Base-by-base conservation (phyloP, 495 filamentous ascomycete species). In the Aspergillus biplanus region DNA sequence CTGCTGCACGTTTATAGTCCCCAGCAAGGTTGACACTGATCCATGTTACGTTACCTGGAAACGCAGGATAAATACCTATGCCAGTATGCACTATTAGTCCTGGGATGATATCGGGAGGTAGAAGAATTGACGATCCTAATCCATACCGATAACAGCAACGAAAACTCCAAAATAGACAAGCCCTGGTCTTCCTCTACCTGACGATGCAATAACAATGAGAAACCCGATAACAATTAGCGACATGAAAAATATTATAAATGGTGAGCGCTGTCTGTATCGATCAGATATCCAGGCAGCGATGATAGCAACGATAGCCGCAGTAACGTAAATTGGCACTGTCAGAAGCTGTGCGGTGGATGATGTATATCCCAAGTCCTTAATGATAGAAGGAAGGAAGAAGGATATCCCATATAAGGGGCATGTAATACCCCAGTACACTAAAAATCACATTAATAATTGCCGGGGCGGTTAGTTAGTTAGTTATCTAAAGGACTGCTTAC, bases 131-230 rank as follows among this genome's bases (percentile, higher is more conserved):
- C 8, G 13, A 31, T 89, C 63, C 85, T 79, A 56, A n/a, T n/a
- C n/a, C n/a, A n/a, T n/a, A n/a, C 87, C 88, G 42, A 85, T 85
- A 1, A 89, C 84, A 2, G 85, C 87, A 18, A 93, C 76, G 67
- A 92, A 93, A 1, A 92, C 84, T 5, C 89, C 90, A 35, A 82
- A 89, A 67, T 94, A 94, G 0, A 90, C 83, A 2, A 90, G 83
- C 0, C 82, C 84, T 1, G 89, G 88, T 15, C 76, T 72, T 7
- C 78, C 74, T 3, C 77, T 73, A 7, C 75, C 75, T 0, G 78
- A 69, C 1, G 72, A 69, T 16, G 75, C 73, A 37, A 82, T 70
- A 42, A 75, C 72, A 73, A 92, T 87, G 49, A 87, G 76, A 64
- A 90, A 91, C n/a, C 89, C 88, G 33, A 88, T 71, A 4, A 85